Conservation (phyloP, 495 filamentous ascomycete genomes). For the Penicillium mononematosum region DNA sequence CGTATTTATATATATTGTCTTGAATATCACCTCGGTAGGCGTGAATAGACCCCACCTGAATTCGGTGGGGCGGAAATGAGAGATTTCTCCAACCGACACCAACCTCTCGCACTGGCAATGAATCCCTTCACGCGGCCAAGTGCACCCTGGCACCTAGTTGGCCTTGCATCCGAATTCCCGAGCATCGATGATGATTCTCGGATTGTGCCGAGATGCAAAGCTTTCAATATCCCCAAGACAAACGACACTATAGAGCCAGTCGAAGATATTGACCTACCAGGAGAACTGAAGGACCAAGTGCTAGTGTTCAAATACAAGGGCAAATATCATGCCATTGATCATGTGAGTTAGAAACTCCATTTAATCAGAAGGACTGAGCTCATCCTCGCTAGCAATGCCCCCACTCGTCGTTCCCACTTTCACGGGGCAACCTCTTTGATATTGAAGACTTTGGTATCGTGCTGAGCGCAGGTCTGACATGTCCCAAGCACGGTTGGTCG, state of each 20-base stretch:
- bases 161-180: conserved; percentile 50
- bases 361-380: conserved; percentile 8
- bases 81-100: not conserved
- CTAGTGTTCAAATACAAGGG: conserved; percentile 57
- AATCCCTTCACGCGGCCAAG: conserved; percentile 19
- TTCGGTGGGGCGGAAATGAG: not conserved
- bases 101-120: conserved; percentile 3
- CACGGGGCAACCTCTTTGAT: conserved; percentile 55
- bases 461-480: conserved; percentile 51
- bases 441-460: conserved; percentile 61
- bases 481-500: conserved; percentile 62
- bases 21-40: too few species aligned
- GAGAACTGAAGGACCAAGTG: conserved; percentile 55
- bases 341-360: conserved; percentile 42
- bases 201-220: conserved; percentile 51
- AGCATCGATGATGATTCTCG: conserved; percentile 43
- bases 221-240: conserved; percentile 49
- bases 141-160: conserved; percentile 36
- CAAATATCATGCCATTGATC: conserved; percentile 58
- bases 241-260: conserved; percentile 29
- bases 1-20: not conserved
- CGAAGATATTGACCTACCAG: conserved; percentile 42
- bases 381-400: conserved; percentile 52
- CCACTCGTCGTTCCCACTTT: conserved; percentile 57
- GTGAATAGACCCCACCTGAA: not conserved